Evolutionary conservation across 768 basidiomycete genomes (phyloP), one percentile per base, ranked within the genome.

Genomic region (Trametes cingulata): DNA sequence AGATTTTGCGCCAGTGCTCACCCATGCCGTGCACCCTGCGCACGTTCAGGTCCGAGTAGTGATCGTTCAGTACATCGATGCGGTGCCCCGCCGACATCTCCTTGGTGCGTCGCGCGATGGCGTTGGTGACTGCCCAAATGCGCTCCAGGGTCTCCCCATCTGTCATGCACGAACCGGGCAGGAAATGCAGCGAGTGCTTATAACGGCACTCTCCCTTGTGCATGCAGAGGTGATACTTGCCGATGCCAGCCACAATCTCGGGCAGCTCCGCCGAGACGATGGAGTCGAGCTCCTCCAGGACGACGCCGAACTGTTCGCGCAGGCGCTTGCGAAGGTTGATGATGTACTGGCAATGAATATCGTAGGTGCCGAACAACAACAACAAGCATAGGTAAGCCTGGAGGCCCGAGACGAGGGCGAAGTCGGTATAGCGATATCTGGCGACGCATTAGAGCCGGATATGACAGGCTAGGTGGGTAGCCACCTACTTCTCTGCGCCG

Each of bases 281-380:
- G 1, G 22, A 22, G 4, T 24, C 50, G 0, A 68, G 55, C 1
- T 55, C 35, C 15, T 25, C 17, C 1, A 45, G 33, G 17, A 47
- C 22, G 14, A 45, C 22, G 12, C 17, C n/a, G 20, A 67, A 55
- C 9, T 59, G 50, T 27, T 17, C 27, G 20, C n/a, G n/a, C n/a
- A 68, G 43, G 7, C 63, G 54, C 22, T 61, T 37, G 6, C 24
- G 24, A 27, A 65, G 56, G 12, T 62, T 43, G 2, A 61, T 58
- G 9, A 40, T 61, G 37, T 65, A 70, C 40, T 73, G 68, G 50
- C 69, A 72, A 24, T 61, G 61, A 51, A 72, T 72, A 54, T 72
- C 72, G 52, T 73, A 73, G 4, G 42, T 22, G 13, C 13, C 19
- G 3, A 29, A 53, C 6, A 56, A 22, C 13, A 61, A 27, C 43